Evolutionary conservation across 2,329 filamentous ascomycete species (phyloP).

Genomic region (Coniochaeta pulveracea): DNA sequence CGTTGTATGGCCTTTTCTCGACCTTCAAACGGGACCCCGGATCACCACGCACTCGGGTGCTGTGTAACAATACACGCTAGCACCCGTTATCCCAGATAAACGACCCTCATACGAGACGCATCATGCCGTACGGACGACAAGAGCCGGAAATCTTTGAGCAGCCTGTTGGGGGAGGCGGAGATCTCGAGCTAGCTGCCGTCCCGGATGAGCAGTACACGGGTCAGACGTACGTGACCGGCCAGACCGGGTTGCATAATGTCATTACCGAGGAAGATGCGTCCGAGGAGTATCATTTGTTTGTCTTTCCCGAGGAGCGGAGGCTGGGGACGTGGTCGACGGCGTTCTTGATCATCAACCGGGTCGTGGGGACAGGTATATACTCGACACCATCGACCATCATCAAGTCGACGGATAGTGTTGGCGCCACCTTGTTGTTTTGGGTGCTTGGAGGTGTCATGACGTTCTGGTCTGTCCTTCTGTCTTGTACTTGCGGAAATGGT

Average conservation of each 20-base stretch:
- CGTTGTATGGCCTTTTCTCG: too few relatives aligned
- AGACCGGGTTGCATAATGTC: slow-evolving; percentile 10
- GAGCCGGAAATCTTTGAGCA: slow-evolving; percentile 17
- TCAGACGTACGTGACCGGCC: slow-evolving; percentile 8
- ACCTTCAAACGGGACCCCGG: too few relatives aligned
- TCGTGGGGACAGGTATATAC: slow-evolving; percentile 37
- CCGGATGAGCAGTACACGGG: slow-evolving; percentile 9
- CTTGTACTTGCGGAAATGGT: background rate
- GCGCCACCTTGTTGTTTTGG: slow-evolving; percentile 35
- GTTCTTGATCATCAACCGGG: slow-evolving; percentile 34
- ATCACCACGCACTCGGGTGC: too few relatives aligned
- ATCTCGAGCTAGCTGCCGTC: slow-evolving; percentile 8
- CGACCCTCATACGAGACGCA: too few relatives aligned
- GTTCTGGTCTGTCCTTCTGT: slow-evolving; percentile 25
- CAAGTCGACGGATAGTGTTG: slow-evolving; percentile 29
- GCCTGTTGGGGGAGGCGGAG: slow-evolving; percentile 12
- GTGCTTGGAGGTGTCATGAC: slow-evolving; percentile 33
- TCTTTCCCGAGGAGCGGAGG: slow-evolving; percentile 18
- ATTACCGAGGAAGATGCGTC: slow-evolving; percentile 9
- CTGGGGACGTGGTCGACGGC: slow-evolving; percentile 19
- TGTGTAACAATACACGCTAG: too few relatives aligned
- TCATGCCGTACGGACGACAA: slow-evolving; percentile 11
- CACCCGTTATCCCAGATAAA: too few relatives aligned
- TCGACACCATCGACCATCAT: slow-evolving; percentile 33
- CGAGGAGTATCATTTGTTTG: slow-evolving; percentile 15